These are phyloP conservation scores for Hericium coralloides DNA, from an alignment of 768 basidiomycete genomes.

Conservation along the genomic window DNA sequence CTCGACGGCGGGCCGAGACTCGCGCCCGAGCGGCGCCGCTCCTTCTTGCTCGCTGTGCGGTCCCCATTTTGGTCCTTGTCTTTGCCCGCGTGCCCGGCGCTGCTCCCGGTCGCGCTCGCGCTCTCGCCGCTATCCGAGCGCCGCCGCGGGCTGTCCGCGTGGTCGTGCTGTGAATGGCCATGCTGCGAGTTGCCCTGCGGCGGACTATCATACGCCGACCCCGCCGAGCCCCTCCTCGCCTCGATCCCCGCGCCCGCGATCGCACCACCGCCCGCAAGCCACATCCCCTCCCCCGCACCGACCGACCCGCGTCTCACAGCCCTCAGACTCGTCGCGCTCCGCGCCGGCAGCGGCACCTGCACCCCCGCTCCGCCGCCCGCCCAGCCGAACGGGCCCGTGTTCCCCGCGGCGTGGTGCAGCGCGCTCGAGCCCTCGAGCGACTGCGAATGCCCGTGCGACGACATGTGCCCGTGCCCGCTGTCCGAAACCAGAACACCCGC, in stretches of 20 bases:
- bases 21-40: not conserved
- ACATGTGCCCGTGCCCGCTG: not conserved
- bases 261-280: not conserved
- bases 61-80: not conserved
- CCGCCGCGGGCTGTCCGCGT: not conserved
- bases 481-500: not conserved
- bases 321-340: not conserved
- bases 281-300: not conserved
- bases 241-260: not conserved
- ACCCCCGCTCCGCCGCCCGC: not conserved
- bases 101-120: not conserved
- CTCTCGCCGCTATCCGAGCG: not conserved
- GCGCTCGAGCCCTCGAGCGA: not conserved
- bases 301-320: not conserved
- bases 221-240: not conserved
- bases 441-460: not conserved
- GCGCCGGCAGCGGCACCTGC: not conserved
- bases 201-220: not conserved
- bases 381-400: too few species aligned
- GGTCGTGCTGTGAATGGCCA: not conserved
- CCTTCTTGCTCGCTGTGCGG: too few species aligned
- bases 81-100: not conserved
- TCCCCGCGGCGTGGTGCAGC: not conserved
- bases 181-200: not conserved
- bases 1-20: not conserved